Percentiles rank a stretch among this genome's conserved stretches.
Conservation (phyloP, 2,329 filamentous ascomycete genomes). For the Neofusicoccum sp. region DNA sequence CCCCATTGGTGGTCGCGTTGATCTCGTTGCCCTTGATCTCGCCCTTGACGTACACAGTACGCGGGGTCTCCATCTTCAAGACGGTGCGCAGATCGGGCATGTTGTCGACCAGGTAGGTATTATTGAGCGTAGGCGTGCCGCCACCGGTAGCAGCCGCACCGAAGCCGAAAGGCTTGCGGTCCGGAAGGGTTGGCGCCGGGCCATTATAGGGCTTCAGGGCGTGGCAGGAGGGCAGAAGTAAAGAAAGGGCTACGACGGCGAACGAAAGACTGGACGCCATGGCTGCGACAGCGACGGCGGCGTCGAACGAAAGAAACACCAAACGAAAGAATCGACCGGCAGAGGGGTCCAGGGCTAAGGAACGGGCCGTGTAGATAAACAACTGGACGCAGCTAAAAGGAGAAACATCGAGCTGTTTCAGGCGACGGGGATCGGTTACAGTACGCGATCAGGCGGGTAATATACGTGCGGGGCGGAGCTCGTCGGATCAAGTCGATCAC, state of each 20-base stretch:
- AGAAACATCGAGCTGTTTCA: background rate
- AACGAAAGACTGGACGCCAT: slow-evolving; percentile 1
- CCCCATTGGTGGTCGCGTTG: background rate
- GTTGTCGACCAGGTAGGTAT: slow-evolving; percentile 11
- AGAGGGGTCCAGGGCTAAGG: background rate
- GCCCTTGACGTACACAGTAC: slow-evolving; percentile 11
- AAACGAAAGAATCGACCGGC: background rate
- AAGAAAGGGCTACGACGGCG: background rate
- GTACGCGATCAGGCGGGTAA: background rate
- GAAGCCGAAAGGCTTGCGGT: slow-evolving; percentile 9
- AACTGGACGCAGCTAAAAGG: background rate
- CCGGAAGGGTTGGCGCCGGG: background rate
- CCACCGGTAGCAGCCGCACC: slow-evolving; percentile 6
- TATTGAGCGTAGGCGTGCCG: slow-evolving; percentile 1
- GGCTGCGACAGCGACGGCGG: background rate
- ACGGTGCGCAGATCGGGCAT: slow-evolving; percentile 11
- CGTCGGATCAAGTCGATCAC: background rate
- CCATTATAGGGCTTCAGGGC: slow-evolving; percentile 5
- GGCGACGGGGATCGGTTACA: background rate
- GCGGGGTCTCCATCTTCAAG: slow-evolving; percentile 9
- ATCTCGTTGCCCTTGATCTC: slow-evolving; percentile 12
- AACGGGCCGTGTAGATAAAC: background rate
- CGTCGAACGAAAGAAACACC: background rate
- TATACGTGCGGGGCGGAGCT: background rate
- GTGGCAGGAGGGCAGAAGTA: background rate